These are phyloP conservation scores for Phaeosphaeria sp. DNA, from an alignment of 2,329 filamentous ascomycete genomes.

Conservation along the genomic window DNA sequence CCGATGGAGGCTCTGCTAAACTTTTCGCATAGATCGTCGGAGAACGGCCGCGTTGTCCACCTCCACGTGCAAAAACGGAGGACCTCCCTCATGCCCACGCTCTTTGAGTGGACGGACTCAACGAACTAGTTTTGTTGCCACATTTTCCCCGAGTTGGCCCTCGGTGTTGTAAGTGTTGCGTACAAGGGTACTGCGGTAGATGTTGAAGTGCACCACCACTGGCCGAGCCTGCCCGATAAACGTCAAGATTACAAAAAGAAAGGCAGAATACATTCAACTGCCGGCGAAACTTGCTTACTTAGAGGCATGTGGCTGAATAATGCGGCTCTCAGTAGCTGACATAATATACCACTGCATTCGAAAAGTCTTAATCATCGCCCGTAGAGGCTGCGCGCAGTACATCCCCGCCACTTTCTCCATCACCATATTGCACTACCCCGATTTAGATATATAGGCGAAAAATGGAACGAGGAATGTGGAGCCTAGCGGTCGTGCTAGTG, in stretches of 20 bases:
- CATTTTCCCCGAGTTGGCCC: neutral
- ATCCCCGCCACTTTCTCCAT: neutral
- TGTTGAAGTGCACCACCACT: neutral
- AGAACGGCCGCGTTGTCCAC: neutral
- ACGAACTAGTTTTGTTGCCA: neutral
- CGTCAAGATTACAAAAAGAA: neutral
- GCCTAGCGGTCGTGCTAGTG: constrained; percentile 10
- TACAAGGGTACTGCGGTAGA: neutral
- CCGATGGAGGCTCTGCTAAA: neutral
- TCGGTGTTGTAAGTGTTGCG: neutral
- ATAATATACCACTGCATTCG: neutral
- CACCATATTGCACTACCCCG: neutral
- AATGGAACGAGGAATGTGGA: neutral
- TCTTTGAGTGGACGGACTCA: neutral
- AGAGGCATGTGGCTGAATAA: neutral
- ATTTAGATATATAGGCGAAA: neutral
- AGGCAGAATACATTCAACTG: neutral
- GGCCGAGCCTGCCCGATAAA: neutral
- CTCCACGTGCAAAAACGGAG: neutral
- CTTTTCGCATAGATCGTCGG: neutral
- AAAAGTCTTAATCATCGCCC: neutral
- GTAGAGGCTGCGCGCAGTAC: neutral
- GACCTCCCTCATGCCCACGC: neutral
- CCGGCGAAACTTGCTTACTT: neutral
- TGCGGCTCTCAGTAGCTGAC: neutral